Conservation (phyloP, 2,329 filamentous ascomycete species). For the Dothistroma septosporum region DNA sequence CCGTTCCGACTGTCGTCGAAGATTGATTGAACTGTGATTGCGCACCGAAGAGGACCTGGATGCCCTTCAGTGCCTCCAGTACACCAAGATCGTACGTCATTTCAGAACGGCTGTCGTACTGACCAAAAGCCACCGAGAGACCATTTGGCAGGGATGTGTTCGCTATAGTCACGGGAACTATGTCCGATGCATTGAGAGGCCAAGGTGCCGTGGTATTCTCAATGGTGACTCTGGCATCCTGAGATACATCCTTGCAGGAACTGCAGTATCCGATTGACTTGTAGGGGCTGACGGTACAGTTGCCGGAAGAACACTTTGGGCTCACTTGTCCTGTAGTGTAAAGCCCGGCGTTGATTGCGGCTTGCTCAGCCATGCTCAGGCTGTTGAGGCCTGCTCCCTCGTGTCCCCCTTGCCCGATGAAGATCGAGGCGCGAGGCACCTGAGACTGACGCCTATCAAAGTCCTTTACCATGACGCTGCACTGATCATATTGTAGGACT, state of each 20-base stretch:
- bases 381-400: not conserved
- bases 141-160: not conserved
- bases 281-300: not conserved
- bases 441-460: not conserved
- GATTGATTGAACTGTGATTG: too few relatives aligned
- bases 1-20: too few relatives aligned
- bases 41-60: not conserved
- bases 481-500: conserved; percentile 13
- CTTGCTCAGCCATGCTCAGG: conserved; percentile 10
- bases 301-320: not conserved
- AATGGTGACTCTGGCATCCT: not conserved
- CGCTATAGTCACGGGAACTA: not conserved
- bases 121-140: not conserved
- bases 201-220: not conserved
- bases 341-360: conserved; percentile 8
- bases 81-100: not conserved
- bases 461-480: not conserved
- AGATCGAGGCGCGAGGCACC: conserved; percentile 10
- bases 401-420: conserved; percentile 7
- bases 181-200: too few relatives aligned
- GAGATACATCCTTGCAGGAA: conserved; percentile 10
- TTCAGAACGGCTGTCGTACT: not conserved
- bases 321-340: conserved; percentile 5
- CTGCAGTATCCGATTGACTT: conserved; percentile 13
- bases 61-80: not conserved